A percentile compares a stretch with the other conserved stretches of the same genome.
Evolutionary conservation across 305 asterid species (phyloP).

Genomic region (Fraxinus dipetala): DNA sequence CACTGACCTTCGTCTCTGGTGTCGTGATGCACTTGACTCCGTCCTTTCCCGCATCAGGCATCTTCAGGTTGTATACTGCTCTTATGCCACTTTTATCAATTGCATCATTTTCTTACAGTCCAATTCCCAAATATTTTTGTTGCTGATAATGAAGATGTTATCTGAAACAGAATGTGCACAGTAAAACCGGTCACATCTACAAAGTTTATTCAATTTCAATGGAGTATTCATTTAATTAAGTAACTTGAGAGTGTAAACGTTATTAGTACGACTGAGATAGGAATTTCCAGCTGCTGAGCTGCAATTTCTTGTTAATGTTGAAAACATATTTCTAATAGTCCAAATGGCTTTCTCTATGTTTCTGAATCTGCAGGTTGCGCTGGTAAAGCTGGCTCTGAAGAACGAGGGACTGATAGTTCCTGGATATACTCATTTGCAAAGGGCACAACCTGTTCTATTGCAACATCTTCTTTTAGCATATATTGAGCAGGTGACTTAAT

Average conservation of each 20-base stretch:
- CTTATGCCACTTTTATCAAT: neutral
- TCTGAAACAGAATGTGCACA: neutral
- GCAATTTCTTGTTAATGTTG: neutral
- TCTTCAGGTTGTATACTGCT: slow-evolving; percentile 60
- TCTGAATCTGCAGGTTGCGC: slow-evolving; percentile 44
- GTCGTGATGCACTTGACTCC: slow-evolving; percentile 73
- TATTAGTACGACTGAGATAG: neutral
- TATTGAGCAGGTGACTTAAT: slow-evolving; percentile 69
- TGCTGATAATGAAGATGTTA: neutral
- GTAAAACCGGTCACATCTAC: neutral
- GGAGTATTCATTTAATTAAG: neutral
- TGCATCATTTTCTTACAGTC: neutral
- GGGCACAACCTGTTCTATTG: slow-evolving; percentile 94
- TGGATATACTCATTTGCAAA: slow-evolving; percentile 93
- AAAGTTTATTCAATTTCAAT: neutral
- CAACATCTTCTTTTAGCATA: slow-evolving; percentile 92
- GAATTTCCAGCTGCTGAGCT: neutral
- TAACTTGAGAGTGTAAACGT: neutral
- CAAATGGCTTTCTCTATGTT: neutral
- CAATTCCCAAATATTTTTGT: neutral
- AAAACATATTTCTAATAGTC: neutral
- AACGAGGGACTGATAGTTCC: slow-evolving; percentile 83
- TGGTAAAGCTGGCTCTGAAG: slow-evolving; percentile 68
- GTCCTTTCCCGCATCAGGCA: slow-evolving; percentile 47
- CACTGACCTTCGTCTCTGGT: slow-evolving; percentile 90